phyloP scores from a whole-genome alignment of 2,329 filamentous ascomycete species.

The Hypoxylon sp. region DNA sequence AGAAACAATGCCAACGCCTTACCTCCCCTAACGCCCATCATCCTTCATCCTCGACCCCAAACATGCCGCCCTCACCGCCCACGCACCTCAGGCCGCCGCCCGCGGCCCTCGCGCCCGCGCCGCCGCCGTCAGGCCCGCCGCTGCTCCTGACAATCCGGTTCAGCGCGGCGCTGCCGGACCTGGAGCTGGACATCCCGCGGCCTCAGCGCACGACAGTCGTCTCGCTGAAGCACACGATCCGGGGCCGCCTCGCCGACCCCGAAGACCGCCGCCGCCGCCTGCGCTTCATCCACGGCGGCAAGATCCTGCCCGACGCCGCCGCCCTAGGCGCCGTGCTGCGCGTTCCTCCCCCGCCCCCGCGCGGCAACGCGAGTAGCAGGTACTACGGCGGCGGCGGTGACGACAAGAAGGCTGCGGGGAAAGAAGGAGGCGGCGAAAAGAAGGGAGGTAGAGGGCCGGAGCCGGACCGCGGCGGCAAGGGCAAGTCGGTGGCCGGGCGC shows the following conservation, averaged over 20 bases:
- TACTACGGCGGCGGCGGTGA: conserved; percentile 28
- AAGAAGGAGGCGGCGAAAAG: conserved; percentile 33
- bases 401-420: neutral
- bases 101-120: conserved; percentile 1
- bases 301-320: conserved; percentile 78
- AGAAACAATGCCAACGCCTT: neutral
- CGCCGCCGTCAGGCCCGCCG: conserved; percentile 45
- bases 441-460: conserved; percentile 38
- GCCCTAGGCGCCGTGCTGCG: conserved; percentile 74
- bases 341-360: conserved; percentile 56
- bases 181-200: conserved; percentile 76
- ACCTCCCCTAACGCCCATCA: neutral
- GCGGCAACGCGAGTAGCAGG: conserved; percentile 9
- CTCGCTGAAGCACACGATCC: conserved; percentile 83
- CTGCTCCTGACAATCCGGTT: conserved; percentile 90
- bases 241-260: conserved; percentile 69
- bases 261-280: conserved; percentile 74
- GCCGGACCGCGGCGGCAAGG: conserved; percentile 65
- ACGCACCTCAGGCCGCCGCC: conserved; percentile 25
- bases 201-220: conserved; percentile 76
- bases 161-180: conserved; percentile 82
- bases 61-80: conserved; percentile 30
- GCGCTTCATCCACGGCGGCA: conserved; percentile 89
- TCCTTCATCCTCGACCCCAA: conserved; percentile 3
- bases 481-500: conserved; percentile 68